Conservation (phyloP, 805 yeast species). For the Debaryomyces hansenii region DNA sequence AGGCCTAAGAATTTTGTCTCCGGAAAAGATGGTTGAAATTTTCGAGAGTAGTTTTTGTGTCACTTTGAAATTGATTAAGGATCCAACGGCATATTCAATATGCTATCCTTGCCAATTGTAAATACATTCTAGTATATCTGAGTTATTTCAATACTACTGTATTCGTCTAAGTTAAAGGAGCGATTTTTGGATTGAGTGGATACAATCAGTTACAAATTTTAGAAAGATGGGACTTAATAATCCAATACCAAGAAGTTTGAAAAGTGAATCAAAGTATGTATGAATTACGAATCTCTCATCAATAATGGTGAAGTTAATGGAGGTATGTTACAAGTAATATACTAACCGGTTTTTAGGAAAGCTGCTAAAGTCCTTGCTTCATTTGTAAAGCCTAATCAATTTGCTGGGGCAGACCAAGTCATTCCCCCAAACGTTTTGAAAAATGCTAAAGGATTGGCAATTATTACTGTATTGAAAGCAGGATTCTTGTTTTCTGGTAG, state of each 20-base stretch:
- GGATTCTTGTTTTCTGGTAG: constrained; percentile 95
- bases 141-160: no score
- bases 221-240: constrained; percentile 64
- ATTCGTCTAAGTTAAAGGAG: no score
- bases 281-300: not conserved
- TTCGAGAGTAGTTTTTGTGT: not conserved
- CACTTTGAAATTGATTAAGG: not conserved
- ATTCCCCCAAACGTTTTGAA: constrained; percentile 87
- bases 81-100: not conserved
- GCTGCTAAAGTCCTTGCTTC: constrained; percentile 91
- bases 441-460: constrained; percentile 89
- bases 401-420: constrained; percentile 81
- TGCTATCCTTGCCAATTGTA: not conserved
- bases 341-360: constrained; percentile 48
- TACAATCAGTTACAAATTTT: no score
- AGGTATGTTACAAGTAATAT: not conserved
- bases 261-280: constrained; percentile 80
- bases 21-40: no score
- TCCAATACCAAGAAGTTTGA: constrained; percentile 90
- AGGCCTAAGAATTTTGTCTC: no score
- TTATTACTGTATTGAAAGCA: constrained; percentile 93
- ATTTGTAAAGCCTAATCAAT: constrained; percentile 91
- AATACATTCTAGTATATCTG: no score
- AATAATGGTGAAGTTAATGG: not conserved
- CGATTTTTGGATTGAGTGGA: no score